Conservation (phyloP, 169 alveolate species). For the Blepharisma undulans region DNA sequence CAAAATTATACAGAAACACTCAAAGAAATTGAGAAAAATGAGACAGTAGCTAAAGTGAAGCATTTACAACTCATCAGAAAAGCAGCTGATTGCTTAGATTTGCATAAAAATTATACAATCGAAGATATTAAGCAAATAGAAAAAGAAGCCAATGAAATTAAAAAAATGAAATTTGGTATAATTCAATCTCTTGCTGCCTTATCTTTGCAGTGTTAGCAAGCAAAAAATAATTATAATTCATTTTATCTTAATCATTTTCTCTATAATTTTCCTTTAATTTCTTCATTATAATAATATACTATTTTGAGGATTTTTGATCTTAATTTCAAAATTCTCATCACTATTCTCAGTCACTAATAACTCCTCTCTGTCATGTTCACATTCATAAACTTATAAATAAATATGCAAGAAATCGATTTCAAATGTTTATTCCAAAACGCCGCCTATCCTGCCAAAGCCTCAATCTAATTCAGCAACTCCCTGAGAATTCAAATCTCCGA, state of each 20-base stretch:
- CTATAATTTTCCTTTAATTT: not conserved
- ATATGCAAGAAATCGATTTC: conserved; percentile 11
- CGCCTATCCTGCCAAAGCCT: conserved; percentile 1
- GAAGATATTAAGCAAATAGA: too few species aligned
- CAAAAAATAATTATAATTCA: too few species aligned
- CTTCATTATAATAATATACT: not conserved
- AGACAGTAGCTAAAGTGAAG: too few species aligned
- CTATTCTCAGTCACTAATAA: not conserved
- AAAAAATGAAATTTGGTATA: too few species aligned
- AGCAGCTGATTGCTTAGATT: too few species aligned
- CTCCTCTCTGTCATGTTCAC: not conserved
- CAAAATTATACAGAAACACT: too few species aligned
- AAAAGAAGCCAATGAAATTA: too few species aligned
- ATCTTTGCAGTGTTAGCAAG: too few species aligned
- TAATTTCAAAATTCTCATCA: not conserved
- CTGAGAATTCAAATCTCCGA: not conserved
- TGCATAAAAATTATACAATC: too few species aligned
- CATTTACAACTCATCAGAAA: too few species aligned
- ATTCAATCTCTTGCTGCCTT: too few species aligned
- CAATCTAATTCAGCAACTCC: not conserved
- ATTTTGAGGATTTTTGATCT: not conserved
- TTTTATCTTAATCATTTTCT: not conserved
- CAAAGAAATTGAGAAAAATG: too few species aligned
- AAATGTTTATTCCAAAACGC: not conserved
- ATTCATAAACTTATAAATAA: not conserved